These are phyloP conservation scores for Pichia eremophila DNA, from an alignment of 805 yeast species.

Conservation along the genomic window DNA sequence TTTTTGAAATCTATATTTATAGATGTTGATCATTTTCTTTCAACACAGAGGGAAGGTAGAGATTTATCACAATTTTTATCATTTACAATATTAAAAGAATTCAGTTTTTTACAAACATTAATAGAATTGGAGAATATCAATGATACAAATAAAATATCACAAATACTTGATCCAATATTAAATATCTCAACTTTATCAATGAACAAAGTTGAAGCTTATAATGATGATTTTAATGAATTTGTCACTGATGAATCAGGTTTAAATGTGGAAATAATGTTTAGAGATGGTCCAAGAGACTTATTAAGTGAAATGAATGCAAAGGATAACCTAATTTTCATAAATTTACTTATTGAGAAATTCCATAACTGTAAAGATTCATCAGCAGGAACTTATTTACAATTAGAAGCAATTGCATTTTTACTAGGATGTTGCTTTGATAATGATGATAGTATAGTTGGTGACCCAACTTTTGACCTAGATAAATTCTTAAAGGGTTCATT, in stretches of 20 bases:
- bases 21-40: constrained; percentile 16
- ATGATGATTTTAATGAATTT: constrained; percentile 54
- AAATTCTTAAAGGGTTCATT: constrained; percentile 8
- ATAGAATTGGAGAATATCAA: constrained; percentile 14
- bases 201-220: constrained; percentile 39
- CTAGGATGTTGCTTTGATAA: constrained; percentile 36
- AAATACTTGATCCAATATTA: constrained; percentile 25
- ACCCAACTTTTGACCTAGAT: constrained; percentile 18
- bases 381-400: constrained; percentile 10
- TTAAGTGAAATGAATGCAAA: constrained; percentile 37
- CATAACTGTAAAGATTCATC: background rate
- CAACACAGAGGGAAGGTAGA: constrained; percentile 16
- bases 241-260: constrained; percentile 71
- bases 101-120: constrained; percentile 24
- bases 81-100: constrained; percentile 20
- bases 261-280: constrained; percentile 39
- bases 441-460: constrained; percentile 18
- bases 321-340: constrained; percentile 28
- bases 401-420: constrained; percentile 35
- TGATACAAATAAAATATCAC: constrained; percentile 11
- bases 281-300: constrained; percentile 55
- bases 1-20: constrained; percentile 5
- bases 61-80: constrained; percentile 16
- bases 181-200: constrained; percentile 33
- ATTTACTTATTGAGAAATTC: constrained; percentile 13